Percentiles rank a stretch among this genome's conserved stretches.
Evolutionary conservation across 192 early-diverging fungal species (phyloP).

Genomic region (Gamsiella multidivaricata): DNA sequence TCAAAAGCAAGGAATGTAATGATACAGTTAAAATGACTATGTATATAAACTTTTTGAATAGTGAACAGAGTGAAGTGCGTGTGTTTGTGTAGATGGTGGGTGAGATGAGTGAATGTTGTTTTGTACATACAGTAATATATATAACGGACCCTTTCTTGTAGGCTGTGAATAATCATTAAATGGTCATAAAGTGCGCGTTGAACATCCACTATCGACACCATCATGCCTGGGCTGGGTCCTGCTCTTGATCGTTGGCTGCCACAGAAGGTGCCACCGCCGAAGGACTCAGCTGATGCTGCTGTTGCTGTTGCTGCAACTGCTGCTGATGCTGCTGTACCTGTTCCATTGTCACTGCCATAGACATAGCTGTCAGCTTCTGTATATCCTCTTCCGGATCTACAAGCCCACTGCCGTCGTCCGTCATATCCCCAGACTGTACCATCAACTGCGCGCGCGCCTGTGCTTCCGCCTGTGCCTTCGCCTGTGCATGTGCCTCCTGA

Average conservation of each 20-base stretch:
- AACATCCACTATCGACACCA: too few species aligned
- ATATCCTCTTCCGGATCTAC: neutral
- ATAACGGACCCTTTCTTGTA: too few species aligned
- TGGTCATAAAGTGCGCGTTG: neutral
- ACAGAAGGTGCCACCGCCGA: neutral
- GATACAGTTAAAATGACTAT: too few species aligned
- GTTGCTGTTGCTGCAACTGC: neutral
- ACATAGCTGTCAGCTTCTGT: neutral
- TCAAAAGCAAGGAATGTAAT: too few species aligned
- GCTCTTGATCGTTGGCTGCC: neutral
- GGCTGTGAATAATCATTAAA: neutral
- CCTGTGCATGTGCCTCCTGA: slow-evolving; percentile 42
- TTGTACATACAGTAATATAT: too few species aligned
- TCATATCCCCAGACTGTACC: neutral
- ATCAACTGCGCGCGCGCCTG: slow-evolving; percentile 3
- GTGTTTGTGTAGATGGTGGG: too few species aligned
- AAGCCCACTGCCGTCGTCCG: neutral
- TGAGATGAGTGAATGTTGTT: too few species aligned
- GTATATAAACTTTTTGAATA: too few species aligned
- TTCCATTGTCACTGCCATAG: neutral
- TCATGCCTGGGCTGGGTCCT: slow-evolving; percentile 1
- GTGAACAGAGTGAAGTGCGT: too few species aligned
- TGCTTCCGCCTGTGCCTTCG: slow-evolving; percentile 8
- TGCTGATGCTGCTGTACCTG: slow-evolving; percentile 3
- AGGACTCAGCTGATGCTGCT: neutral